Conservation (phyloP, 139 green algal species). For the Limnomonas spitsbergensis region DNA sequence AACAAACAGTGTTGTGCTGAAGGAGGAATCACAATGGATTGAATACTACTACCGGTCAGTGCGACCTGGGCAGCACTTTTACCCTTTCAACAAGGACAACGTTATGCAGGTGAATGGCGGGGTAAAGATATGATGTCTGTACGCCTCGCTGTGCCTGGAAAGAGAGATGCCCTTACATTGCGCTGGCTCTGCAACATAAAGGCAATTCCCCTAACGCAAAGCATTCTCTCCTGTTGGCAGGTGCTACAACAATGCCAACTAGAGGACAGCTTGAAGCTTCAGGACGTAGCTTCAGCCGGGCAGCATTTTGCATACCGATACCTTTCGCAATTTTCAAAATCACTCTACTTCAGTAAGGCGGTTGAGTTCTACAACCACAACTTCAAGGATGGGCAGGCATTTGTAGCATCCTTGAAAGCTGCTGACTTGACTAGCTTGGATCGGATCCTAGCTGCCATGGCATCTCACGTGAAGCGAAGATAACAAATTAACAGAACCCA, state of each 20-base stretch:
- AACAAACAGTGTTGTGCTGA: slow-evolving; percentile 35
- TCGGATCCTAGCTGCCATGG: too few relatives aligned
- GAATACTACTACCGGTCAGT: slow-evolving; percentile 48
- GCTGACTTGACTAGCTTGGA: too few relatives aligned
- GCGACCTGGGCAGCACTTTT: not conserved
- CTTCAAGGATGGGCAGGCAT: not conserved
- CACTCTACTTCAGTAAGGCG: not conserved
- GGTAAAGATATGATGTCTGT: not conserved
- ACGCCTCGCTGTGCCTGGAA: too few relatives aligned
- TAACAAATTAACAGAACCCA: not conserved
- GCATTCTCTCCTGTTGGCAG: not conserved
- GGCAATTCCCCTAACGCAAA: not conserved
- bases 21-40: slow-evolving; percentile 38
- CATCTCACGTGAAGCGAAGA: too few relatives aligned
- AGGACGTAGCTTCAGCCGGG: not conserved
- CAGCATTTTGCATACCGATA: slow-evolving; percentile 4
- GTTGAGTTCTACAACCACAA: not conserved
- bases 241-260: not conserved
- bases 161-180: not conserved
- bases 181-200: not conserved
- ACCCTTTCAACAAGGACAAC: slow-evolving; percentile 11
- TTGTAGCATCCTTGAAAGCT: slow-evolving; percentile 2
- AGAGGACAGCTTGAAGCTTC: not conserved
- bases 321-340: slow-evolving; percentile 7
- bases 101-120: not conserved